These are phyloP conservation scores for Guyanaporus albipodus DNA, from an alignment of 768 basidiomycete genomes.

Conservation along the genomic window DNA sequence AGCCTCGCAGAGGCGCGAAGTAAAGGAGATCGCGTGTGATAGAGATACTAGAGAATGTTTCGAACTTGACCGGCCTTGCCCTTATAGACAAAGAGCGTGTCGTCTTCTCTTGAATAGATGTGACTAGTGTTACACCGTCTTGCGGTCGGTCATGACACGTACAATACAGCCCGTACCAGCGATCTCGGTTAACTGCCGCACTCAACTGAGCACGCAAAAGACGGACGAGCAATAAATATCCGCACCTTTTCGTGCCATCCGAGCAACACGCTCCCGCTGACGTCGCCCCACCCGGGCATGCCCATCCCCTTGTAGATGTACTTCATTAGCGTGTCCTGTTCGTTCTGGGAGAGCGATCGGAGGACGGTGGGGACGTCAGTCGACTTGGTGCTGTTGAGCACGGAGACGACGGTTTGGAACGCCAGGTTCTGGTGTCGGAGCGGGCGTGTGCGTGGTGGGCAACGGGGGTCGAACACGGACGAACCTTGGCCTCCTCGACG, in stretches of 20 bases:
- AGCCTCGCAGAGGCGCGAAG: slow-evolving; percentile 55
- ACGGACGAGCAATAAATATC: slow-evolving; percentile 16
- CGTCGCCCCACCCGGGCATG: slow-evolving; percentile 53
- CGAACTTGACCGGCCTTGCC: neutral
- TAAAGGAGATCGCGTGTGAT: slow-evolving; percentile 9
- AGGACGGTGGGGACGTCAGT: slow-evolving; percentile 79
- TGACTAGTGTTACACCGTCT: slow-evolving; percentile 54
- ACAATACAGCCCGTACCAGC: slow-evolving; percentile 96
- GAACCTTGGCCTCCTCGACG: slow-evolving; percentile 90
- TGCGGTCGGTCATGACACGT: slow-evolving; percentile 71
- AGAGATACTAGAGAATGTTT: neutral
- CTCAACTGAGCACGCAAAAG: neutral
- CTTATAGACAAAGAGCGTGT: neutral
- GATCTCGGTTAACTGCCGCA: slow-evolving; percentile 76
- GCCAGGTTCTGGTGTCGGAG: slow-evolving; percentile 56
- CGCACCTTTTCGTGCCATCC: slow-evolving; percentile 96
- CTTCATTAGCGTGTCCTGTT: slow-evolving; percentile 93
- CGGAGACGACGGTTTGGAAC: slow-evolving; percentile 75
- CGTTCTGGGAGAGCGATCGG: slow-evolving; percentile 64
- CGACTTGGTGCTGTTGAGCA: slow-evolving; percentile 91
- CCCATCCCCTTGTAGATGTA: slow-evolving; percentile 98
- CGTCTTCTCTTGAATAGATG: too few species aligned
- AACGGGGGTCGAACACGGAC: slow-evolving; percentile 1
- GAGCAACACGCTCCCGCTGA: slow-evolving; percentile 58
- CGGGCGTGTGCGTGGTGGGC: neutral